Evolutionary conservation across 176 grass and related monocot species (phyloP).

Genomic region (Pontederia crassipes): DNA sequence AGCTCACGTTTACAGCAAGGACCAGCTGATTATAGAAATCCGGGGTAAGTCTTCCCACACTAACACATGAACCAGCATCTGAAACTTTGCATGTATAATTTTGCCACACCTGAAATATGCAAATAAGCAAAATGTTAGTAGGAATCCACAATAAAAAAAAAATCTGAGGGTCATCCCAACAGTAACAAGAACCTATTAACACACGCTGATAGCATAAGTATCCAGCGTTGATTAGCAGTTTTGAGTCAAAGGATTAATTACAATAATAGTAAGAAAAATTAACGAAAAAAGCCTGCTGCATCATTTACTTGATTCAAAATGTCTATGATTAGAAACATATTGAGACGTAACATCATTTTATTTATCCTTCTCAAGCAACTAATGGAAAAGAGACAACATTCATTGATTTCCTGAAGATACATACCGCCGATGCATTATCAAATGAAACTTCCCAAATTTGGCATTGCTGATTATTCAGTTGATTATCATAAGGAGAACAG

Average conservation of each 20-base stretch:
- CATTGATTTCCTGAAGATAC: slow-evolving; percentile 1
- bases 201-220: too few species aligned
- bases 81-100: slow-evolving; percentile 56
- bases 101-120: slow-evolving; percentile 50
- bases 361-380: too few species aligned
- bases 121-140: slow-evolving; percentile 8
- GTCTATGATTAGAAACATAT: too few species aligned
- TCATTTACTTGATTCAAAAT: too few species aligned
- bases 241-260: too few species aligned
- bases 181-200: too few species aligned
- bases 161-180: neutral
- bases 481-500: slow-evolving; percentile 68
- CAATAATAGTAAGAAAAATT: too few species aligned
- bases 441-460: slow-evolving; percentile 52
- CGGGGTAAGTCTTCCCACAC: slow-evolving; percentile 32
- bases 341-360: too few species aligned
- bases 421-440: slow-evolving; percentile 59
- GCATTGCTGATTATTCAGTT: slow-evolving; percentile 48
- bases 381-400: slow-evolving; percentile 1
- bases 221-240: too few species aligned
- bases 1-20: slow-evolving; percentile 61
- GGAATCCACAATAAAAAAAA: neutral
- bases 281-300: too few species aligned
- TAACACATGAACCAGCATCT: slow-evolving; percentile 29
- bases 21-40: slow-evolving; percentile 50